Evolutionary conservation across 1,284 basidiomycete species (phyloP).

Genomic region (Polyporus tsugae): DNA sequence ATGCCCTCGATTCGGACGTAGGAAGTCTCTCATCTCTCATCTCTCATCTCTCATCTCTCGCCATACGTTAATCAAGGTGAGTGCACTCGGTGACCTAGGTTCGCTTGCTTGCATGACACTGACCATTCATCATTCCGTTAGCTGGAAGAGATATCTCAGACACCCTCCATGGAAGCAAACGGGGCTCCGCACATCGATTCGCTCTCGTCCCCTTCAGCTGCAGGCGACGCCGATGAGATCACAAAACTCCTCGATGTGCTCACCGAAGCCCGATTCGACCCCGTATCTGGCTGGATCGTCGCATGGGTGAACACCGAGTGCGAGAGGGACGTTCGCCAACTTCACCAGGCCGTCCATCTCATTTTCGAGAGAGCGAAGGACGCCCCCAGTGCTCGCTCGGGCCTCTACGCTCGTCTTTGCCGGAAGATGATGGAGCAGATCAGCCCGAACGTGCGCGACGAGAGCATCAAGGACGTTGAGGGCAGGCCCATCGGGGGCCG

Average conservation of each 20-base stretch:
- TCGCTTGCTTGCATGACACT: too few species aligned
- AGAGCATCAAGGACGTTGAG: constrained; percentile 78
- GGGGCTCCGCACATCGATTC: constrained; percentile 9
- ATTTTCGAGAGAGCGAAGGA: constrained; percentile 95
- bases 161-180: too few species aligned
- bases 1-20: too few species aligned
- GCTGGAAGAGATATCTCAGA: too few species aligned
- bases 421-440: constrained; percentile 78
- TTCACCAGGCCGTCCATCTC: constrained; percentile 94
- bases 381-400: constrained; percentile 29
- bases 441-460: constrained; percentile 87
- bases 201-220: too few species aligned
- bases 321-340: constrained; percentile 91
- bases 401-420: constrained; percentile 76
- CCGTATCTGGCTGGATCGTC: constrained; percentile 57
- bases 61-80: not conserved
- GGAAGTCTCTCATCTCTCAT: too few species aligned
- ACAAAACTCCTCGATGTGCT: constrained; percentile 98
- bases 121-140: too few species aligned
- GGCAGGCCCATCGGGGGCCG: constrained; percentile 88
- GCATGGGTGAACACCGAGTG: constrained; percentile 95
- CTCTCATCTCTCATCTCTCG: not conserved
- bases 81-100: too few species aligned
- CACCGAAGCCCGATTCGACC: constrained; percentile 95
- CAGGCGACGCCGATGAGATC: too few species aligned